phyloP scores from a whole-genome alignment of 2,329 filamentous ascomycete genomes.

The Lasiodiplodia citricola region DNA sequence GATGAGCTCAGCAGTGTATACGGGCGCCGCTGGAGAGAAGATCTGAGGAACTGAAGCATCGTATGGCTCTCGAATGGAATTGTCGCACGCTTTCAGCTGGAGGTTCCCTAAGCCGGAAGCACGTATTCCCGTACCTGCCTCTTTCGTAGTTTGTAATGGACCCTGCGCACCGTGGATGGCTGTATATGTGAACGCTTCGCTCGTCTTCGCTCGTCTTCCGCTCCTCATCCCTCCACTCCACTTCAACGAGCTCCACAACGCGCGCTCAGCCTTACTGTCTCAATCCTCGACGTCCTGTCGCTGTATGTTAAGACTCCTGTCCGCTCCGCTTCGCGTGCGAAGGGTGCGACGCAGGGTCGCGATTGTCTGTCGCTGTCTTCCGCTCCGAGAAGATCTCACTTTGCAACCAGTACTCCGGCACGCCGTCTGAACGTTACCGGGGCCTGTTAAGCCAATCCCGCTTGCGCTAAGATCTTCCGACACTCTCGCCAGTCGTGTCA shows the following conservation, averaged over 20 bases:
- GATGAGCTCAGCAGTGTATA: background rate
- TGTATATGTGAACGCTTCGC: background rate
- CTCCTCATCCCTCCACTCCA: background rate
- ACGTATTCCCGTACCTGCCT: background rate
- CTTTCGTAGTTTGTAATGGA: background rate
- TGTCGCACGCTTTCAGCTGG: background rate
- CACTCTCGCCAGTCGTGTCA: background rate
- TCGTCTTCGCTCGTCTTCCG: background rate
- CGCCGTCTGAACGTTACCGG: background rate
- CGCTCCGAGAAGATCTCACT: background rate
- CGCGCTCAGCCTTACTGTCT: background rate
- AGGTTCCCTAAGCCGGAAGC: background rate
- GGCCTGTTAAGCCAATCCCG: background rate
- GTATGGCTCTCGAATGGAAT: background rate
- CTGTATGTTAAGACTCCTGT: background rate
- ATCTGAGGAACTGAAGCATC: background rate
- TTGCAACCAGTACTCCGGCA: background rate
- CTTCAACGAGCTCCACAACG: background rate
- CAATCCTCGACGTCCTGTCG: background rate
- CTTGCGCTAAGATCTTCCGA: background rate
- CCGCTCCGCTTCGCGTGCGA: background rate
- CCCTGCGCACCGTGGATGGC: background rate
- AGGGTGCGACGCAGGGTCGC: background rate
- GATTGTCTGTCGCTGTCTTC: background rate
- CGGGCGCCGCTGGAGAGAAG: background rate